phyloP scores from a whole-genome alignment of 2,329 filamentous ascomycete genomes.

The Talaromyces amestolkiae region DNA sequence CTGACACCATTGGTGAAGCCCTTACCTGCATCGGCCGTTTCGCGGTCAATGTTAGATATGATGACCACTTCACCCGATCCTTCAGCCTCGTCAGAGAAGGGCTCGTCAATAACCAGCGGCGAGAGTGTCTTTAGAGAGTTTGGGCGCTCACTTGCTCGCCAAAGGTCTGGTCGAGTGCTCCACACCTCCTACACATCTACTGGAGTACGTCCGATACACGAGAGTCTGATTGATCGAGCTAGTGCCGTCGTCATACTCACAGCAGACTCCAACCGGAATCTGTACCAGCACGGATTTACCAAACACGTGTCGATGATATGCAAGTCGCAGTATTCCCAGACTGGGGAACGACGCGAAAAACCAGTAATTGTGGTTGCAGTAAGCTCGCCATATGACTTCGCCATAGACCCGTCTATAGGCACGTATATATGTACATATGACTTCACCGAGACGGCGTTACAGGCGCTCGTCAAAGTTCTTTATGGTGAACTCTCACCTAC shows the following conservation, averaged over 20 bases:
- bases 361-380: constrained; percentile 87
- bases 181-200: constrained; percentile 96
- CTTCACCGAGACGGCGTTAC: constrained; percentile 88
- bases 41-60: constrained; percentile 61
- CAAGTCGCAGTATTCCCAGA: constrained; percentile 41
- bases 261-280: constrained; percentile 87
- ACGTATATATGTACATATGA: constrained; percentile 96
- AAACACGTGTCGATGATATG: constrained; percentile 97
- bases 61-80: constrained; percentile 52
- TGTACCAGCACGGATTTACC: constrained; percentile 91
- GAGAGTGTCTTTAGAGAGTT: constrained; percentile 90
- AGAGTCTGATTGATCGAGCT: constrained; percentile 84
- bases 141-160: constrained; percentile 80
- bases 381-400: constrained; percentile 95
- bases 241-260: constrained; percentile 87
- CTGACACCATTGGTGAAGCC: constrained; percentile 89
- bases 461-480: constrained; percentile 76
- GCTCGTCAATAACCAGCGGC: constrained; percentile 75
- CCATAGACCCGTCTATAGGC: constrained; percentile 83
- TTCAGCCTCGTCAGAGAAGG: constrained; percentile 53
- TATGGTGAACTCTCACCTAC: constrained; percentile 68
- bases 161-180: constrained; percentile 78
- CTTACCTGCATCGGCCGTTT: constrained; percentile 82
- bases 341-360: constrained; percentile 60
- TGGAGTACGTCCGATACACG: constrained; percentile 85